Base-by-base conservation (phyloP, 352 stramenopile species). In the Pythium scleroteichum region DNA sequence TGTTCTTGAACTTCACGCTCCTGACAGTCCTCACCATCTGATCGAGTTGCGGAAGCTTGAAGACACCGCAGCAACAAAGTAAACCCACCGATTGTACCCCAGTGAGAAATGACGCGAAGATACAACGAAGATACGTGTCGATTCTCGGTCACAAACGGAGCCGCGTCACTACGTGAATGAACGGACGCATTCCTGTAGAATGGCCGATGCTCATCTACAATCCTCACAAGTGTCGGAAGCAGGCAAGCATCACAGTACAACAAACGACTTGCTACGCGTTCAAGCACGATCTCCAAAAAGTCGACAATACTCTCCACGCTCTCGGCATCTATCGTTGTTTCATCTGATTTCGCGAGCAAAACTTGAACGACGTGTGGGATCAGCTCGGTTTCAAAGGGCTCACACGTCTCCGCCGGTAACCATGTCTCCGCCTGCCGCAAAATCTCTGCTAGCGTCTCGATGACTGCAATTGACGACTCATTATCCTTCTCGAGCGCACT, bases 301-400 rank as follows among this genome's bases (percentile, higher is more conserved):
- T 47, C 50, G 32, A 83, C 79, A 13, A 84, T 71, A 4, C 20
- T 19, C 27, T 68, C 45, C 1, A 75, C 75, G 16, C 64, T 53
- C 1, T n/a, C 41, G 12, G 51, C n/a, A 13, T 59, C 51, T 38
- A 85, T 75, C 62, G 50, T 40, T 66, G 70, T 14, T 53, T 59
- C 29, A 14, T 45, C 49, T 1, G 50, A 58, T 16, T 48, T 57
- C 12, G 40, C 49, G 19, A 93, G 55, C 24, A 91, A 45, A 22
- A 87, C 38, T 41, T 87, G 80, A 38, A 85, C 73, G 16, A 82
- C 52, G 41, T 90, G 78, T 7, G 78, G 80, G 13, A 90, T 47
- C 16, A 92, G 76, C 17, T 85, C 78, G 3, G 45, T 66, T 24
- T 83, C 75, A 19, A 91, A 58, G 3, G 71, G 77, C 14, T 88